Percentiles rank a stretch among this genome's conserved stretches.
Conservation (phyloP, 2,329 filamentous ascomycete species). For the Alternaria incomplexa region DNA sequence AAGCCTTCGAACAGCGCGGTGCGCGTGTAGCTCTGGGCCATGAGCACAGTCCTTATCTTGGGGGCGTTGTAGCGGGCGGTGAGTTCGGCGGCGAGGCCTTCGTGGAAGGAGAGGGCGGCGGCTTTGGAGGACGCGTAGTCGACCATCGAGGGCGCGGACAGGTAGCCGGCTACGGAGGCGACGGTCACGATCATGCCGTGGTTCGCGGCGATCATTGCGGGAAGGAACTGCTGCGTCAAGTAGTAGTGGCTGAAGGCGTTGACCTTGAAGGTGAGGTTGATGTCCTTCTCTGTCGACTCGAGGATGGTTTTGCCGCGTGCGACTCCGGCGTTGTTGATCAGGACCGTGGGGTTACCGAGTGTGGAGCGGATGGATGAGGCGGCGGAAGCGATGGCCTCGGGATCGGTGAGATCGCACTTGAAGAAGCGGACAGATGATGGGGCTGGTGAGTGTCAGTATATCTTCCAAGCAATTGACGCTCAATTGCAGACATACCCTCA, state of each 20-base stretch:
- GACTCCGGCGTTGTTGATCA: slow-evolving; percentile 76
- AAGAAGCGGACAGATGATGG: slow-evolving; percentile 68
- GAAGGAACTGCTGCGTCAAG: slow-evolving; percentile 71
- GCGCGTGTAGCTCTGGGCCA: slow-evolving; percentile 68
- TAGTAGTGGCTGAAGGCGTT: slow-evolving; percentile 73
- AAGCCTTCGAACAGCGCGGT: slow-evolving; percentile 67
- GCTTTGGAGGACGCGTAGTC: slow-evolving; percentile 73
- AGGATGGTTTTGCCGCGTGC: slow-evolving; percentile 68
- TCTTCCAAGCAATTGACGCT: slow-evolving; percentile 1
- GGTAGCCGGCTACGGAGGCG: slow-evolving; percentile 67
- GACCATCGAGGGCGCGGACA: slow-evolving; percentile 67
- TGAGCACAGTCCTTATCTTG: slow-evolving; percentile 68
- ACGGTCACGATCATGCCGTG: slow-evolving; percentile 78
- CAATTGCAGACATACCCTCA: slow-evolving; percentile 39
- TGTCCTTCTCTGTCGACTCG: slow-evolving; percentile 61
- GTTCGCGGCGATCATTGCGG: slow-evolving; percentile 66
- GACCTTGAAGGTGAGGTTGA: slow-evolving; percentile 73
- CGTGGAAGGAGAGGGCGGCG: slow-evolving; percentile 70
- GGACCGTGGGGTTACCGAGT: slow-evolving; percentile 69
- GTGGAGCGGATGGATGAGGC: slow-evolving; percentile 61
- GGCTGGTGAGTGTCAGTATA: slow-evolving; percentile 35
- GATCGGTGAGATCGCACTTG: slow-evolving; percentile 71
- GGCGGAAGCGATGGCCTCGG: slow-evolving; percentile 58
- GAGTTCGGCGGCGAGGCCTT: slow-evolving; percentile 57
- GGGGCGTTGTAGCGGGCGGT: slow-evolving; percentile 65